Evolutionary conservation across 345 rosid species (phyloP).

Genomic region (Cardamine chenopodiifolia): DNA sequence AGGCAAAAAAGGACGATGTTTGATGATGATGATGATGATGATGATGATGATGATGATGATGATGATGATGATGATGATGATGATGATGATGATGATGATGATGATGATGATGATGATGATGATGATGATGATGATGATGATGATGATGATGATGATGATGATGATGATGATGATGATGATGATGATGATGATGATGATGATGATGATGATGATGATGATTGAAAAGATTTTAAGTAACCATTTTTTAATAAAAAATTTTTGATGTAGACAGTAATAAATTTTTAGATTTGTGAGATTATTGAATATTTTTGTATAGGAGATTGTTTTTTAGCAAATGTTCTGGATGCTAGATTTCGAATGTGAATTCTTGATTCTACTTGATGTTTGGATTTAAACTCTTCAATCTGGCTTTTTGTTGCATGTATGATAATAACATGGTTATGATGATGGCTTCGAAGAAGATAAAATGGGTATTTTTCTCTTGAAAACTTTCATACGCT

Average conservation of each 20-base stretch:
- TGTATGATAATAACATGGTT: too few species aligned
- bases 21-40: background rate
- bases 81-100: background rate
- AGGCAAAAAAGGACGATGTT: background rate
- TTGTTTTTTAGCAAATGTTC: background rate
- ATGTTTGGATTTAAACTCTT: too few species aligned
- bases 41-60: background rate
- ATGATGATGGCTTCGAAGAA: too few species aligned
- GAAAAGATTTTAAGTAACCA: too few species aligned
- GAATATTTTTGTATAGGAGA: background rate
- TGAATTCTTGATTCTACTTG: too few species aligned
- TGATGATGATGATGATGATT: background rate
- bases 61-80: background rate
- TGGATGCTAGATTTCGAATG: too few species aligned
- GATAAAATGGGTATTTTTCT: too few species aligned
- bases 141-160: background rate
- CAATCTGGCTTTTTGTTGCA: too few species aligned
- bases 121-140: background rate
- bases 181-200: background rate
- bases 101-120: background rate
- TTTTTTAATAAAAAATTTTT: background rate
- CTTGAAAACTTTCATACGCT: too few species aligned
- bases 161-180: background rate
- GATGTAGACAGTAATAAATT: background rate
- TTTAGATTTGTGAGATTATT: background rate